These are phyloP conservation scores for Simplicillium sp. DNA, from an alignment of 2,329 filamentous ascomycete genomes.

Conservation along the genomic window DNA sequence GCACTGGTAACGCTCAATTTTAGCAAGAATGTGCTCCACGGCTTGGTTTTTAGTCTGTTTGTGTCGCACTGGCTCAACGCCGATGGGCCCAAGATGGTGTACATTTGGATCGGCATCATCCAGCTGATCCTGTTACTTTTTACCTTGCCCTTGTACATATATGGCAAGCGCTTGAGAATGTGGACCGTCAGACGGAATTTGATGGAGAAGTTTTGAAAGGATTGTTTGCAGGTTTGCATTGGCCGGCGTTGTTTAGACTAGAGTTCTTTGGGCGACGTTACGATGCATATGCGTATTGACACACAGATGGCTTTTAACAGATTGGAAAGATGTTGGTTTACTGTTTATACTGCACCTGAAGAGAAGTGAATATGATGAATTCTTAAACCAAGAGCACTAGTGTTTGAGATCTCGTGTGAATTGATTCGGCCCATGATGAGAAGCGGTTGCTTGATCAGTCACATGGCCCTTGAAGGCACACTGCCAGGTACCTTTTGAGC, in stretches of 20 bases:
- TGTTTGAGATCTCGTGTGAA: too few species aligned
- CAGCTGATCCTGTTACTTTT: conserved; percentile 66
- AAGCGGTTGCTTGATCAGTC: too few species aligned
- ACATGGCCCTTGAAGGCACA: too few species aligned
- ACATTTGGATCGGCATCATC: conserved; percentile 74
- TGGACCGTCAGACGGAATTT: conserved; percentile 84
- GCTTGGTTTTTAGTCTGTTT: conserved; percentile 80
- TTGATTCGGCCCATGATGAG: too few species aligned
- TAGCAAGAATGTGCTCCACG: conserved; percentile 87
- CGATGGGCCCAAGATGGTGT: conserved; percentile 70
- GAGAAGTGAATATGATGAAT: too few species aligned
- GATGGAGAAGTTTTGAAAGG: conserved; percentile 60
- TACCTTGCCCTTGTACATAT: conserved; percentile 90
- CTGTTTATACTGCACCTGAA: too few species aligned
- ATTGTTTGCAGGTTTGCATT: neutral
- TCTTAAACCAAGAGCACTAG: too few species aligned
- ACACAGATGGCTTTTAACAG: too few species aligned
- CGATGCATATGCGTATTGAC: neutral
- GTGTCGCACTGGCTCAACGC: conserved; percentile 73
- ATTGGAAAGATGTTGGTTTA: too few species aligned
- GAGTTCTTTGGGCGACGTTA: neutral
- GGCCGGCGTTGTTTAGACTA: neutral
- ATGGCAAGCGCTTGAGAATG: conserved; percentile 82
- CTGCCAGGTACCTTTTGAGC: too few species aligned
- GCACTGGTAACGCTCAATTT: conserved; percentile 92